Base-by-base conservation (phyloP, 352 stramenopile genomes). In the Phytophthora syringae region DNA sequence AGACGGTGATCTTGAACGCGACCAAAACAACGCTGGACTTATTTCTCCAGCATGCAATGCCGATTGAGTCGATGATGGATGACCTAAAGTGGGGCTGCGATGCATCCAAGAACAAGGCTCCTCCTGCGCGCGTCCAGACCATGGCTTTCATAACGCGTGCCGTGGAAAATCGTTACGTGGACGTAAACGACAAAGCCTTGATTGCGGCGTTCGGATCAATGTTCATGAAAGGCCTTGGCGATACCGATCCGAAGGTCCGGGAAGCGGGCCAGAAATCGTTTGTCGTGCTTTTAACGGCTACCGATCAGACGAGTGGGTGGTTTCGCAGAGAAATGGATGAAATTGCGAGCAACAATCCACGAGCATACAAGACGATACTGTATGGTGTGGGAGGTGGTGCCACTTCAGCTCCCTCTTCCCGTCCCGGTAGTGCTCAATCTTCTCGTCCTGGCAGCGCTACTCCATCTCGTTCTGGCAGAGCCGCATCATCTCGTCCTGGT, bases 31-130 rank as follows among this genome's bases (percentile, higher is more conserved):
- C 87, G 4, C 53, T 96, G 7, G 88, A 96, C 50, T 34, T 89
- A 51, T 94, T 96, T 52, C 60, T 93, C 13, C 75, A 92, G 64
- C 81, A 95, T 54, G 78, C 82, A 1, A 80, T 96, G 85, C 74
- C 72, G n/a, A 88, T 96, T 58, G 88, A 96, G 27, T 81, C 89
- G 74, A 92, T 95, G 84, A 89, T 95, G 70, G 88, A 96, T 18
- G 88, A 96, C 30, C 70, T 96, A 21, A 90, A 90, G 50, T 39
- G 84, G 4, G 74, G 74, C 1, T 72, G 92, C 7, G 86, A 95
- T 62, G 56, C 80, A 5, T 74, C 74, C 0, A 95, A 94, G 63
- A 96, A 94, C 70, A 96, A 95, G 49, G 73, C 88, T n/a, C 88
- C 88, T 1, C 77, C 86, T 54, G 84, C 88, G 1, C 84, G 88